A percentile compares a stretch with the other conserved stretches of the same genome.
Conservation (phyloP, 2,329 filamentous ascomycete species). For the Xylariales sp. region DNA sequence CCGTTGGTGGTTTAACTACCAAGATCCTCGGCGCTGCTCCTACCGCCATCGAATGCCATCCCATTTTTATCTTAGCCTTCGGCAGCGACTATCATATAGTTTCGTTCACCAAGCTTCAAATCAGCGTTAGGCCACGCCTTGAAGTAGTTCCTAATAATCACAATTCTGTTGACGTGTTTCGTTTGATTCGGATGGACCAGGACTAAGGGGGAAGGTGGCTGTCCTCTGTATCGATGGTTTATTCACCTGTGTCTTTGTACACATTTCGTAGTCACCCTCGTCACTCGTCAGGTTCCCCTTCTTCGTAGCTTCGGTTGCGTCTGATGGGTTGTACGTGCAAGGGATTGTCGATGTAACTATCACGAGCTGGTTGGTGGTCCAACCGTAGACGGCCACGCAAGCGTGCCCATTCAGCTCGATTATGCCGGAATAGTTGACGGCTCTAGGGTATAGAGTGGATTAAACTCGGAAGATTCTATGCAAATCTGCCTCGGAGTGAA, state of each 20-base stretch:
- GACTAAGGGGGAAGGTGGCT: conserved; percentile 30
- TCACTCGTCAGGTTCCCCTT: conserved; percentile 14
- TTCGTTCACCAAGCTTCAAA: conserved; percentile 7
- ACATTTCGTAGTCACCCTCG: conserved; percentile 15
- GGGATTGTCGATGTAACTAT: conserved; percentile 2
- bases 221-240: conserved; percentile 32
- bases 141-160: conserved; percentile 8
- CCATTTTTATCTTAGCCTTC: conserved; percentile 6
- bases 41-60: too few species aligned
- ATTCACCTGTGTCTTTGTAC: conserved; percentile 20
- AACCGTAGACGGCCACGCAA: conserved; percentile 21
- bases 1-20: too few species aligned
- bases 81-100: conserved; percentile 5
- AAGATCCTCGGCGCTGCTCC: too few species aligned
- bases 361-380: conserved; percentile 19
- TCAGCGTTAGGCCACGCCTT: conserved; percentile 6
- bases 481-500: background rate
- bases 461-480: background rate
- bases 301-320: conserved; percentile 11
- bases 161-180: conserved; percentile 7
- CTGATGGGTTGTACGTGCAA: conserved; percentile 15
- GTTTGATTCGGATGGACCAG: conserved; percentile 29
- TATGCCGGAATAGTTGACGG: conserved; percentile 29
- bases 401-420: conserved; percentile 20
- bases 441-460: background rate